phyloP scores from a whole-genome alignment of 1,139 yeast genomes.

The Debaryomycetaceae sp. region DNA sequence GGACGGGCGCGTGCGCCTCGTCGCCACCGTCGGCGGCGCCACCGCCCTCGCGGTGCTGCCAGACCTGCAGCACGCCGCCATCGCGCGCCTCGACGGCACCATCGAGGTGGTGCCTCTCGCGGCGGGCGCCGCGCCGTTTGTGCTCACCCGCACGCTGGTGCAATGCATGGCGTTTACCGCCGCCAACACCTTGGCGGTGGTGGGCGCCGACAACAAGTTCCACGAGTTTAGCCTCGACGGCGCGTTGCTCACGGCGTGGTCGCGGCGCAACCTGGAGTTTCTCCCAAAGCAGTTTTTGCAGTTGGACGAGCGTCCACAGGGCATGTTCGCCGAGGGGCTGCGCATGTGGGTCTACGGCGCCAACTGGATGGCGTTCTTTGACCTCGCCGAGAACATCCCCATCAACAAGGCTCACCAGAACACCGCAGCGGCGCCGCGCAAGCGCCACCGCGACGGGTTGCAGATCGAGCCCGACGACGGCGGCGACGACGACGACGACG shows the following conservation, averaged over 20 bases:
- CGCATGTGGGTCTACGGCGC: constrained; percentile 82
- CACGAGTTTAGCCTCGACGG: constrained; percentile 55
- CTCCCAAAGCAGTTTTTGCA: constrained; percentile 63
- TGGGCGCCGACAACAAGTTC: constrained; percentile 71
- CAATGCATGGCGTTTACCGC: constrained; percentile 59
- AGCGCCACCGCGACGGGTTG: constrained; percentile 63
- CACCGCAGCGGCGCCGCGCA: constrained; percentile 27
- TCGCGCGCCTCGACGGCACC: constrained; percentile 62
- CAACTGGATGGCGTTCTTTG: constrained; percentile 78
- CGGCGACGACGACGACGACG: constrained; percentile 32
- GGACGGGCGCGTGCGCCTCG: constrained; percentile 38
- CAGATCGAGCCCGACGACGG: constrained; percentile 36
- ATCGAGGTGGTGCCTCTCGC: constrained; percentile 46
- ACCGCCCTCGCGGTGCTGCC: constrained; percentile 42
- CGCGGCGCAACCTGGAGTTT: constrained; percentile 67
- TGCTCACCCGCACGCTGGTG: constrained; percentile 52
- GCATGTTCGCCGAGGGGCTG: constrained; percentile 48
- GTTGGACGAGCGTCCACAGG: constrained; percentile 68
- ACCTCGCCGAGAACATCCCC: constrained; percentile 60
- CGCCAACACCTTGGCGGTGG: constrained; percentile 51
- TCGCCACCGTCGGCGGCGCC: constrained; percentile 16
- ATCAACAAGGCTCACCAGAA: constrained; percentile 27
- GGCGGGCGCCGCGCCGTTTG: constrained; percentile 11
- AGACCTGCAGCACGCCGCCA: constrained; percentile 42
- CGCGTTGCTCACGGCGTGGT: constrained; percentile 68